Evolutionary conservation across 768 basidiomycete species (phyloP), one percentile per base, ranked within the genome.

Genomic region (Myochromella boudieri): DNA sequence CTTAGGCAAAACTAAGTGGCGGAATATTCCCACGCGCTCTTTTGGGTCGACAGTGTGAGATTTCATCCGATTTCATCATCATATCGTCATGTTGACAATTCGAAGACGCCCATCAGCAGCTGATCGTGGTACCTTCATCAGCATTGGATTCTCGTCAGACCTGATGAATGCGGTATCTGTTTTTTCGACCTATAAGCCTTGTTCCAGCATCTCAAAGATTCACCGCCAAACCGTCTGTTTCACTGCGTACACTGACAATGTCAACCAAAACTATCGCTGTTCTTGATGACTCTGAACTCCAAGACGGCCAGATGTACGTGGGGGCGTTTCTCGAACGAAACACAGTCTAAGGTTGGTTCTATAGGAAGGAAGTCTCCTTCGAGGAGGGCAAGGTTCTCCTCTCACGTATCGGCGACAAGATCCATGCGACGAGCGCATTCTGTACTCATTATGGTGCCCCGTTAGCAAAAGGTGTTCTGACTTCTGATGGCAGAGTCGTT

Each of bases 371-470:
- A 60, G 86, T 94, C 28, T 70, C 74, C 5, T 93, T 94, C 59
- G 85, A 79, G 32, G 76, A 84, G 14, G 86, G 82, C 39, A 89
- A 88, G 66, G 83, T 95, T 33, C 70, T 94, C 9, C 64, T 94
- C 9, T 86, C 86, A 43, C 82, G 84, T 41, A 65, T 94, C 14
- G 86, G 85, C 22, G 83, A 86, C 56, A 79, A 85, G 54, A 69
- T 91, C 1, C 75, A 87, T 54, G 88, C 91, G 5, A 93, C 87
- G 0, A 85, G 82, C 50, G 88, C 88, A 2, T 87, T 80, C 65
- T 95, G 93, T 67, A 94, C 91, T 1, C 93, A 95, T 64, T 95
- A 93, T 60, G 93, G 93, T 9, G 92, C 92, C 2, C 91, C 91
- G 1, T 74, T 95, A 2, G 82, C 74, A 4, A 91, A 91, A 64